These are phyloP conservation scores for Yamadazyma ubonensis DNA, from an alignment of 805 yeast genomes.

Conservation along the genomic window DNA sequence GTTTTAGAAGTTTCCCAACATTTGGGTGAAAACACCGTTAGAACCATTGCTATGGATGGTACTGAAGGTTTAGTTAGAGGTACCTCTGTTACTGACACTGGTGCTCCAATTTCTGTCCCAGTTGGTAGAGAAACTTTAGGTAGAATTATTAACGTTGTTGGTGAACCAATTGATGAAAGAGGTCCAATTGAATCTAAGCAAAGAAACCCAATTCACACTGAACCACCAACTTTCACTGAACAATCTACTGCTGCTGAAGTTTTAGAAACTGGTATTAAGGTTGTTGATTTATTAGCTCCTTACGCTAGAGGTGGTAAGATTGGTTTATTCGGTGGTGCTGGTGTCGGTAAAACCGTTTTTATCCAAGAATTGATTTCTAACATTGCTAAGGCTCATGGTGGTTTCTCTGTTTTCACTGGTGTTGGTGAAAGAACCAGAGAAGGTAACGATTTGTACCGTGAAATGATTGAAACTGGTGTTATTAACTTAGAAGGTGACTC, in stretches of 20 bases:
- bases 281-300: slow-evolving; percentile 98
- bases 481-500: slow-evolving; percentile 99
- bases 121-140: slow-evolving; percentile 99
- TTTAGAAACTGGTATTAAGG: slow-evolving; percentile 99
- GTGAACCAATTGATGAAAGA: slow-evolving; percentile 99
- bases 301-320: slow-evolving; percentile 99
- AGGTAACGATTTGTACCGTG: slow-evolving; percentile 99
- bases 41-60: slow-evolving; percentile 99
- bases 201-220: slow-evolving; percentile 98
- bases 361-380: slow-evolving; percentile 99
- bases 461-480: slow-evolving; percentile 99
- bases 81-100: slow-evolving; percentile 86
- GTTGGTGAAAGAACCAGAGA: slow-evolving; percentile 99
- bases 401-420: slow-evolving; percentile 99
- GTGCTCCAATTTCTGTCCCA: slow-evolving; percentile 98
- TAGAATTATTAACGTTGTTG: slow-evolving; percentile 95
- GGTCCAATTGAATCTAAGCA: slow-evolving; percentile 93
- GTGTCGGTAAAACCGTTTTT: slow-evolving; percentile 99
- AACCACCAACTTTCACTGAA: slow-evolving; percentile 93
- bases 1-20: slow-evolving; percentile 99
- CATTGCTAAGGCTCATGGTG: slow-evolving; percentile 99
- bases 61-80: slow-evolving; percentile 99
- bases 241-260: slow-evolving; percentile 98
- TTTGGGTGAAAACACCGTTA: slow-evolving; percentile 99
- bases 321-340: slow-evolving; percentile 99